Evolutionary conservation across 2,329 filamentous ascomycete genomes (phyloP).

Genomic region (Cryphonectria nitschkei): DNA sequence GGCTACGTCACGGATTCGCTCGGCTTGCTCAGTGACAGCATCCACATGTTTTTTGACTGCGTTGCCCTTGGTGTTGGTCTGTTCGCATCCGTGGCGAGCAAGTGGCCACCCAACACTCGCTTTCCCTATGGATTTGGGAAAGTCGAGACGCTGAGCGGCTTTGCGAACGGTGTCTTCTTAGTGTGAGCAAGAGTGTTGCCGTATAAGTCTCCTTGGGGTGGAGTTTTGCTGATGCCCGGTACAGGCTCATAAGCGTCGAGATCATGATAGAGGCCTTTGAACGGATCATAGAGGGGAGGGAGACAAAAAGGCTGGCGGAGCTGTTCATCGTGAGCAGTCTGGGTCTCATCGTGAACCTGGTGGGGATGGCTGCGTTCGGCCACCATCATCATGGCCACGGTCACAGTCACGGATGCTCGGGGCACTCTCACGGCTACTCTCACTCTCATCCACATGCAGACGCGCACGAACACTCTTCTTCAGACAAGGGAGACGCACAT

Average conservation of each 20-base stretch:
- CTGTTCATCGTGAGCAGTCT: slow-evolving; percentile 86
- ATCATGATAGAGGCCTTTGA: slow-evolving; percentile 96
- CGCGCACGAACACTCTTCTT: slow-evolving; percentile 34
- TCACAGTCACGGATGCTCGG: slow-evolving; percentile 35
- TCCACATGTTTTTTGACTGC: slow-evolving; percentile 99
- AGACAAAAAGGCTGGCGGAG: slow-evolving; percentile 84
- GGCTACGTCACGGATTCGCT: slow-evolving; percentile 92
- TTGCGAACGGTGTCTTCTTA: slow-evolving; percentile 93
- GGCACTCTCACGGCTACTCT: slow-evolving; percentile 45
- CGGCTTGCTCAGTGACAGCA: slow-evolving; percentile 93
- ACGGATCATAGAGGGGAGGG: slow-evolving; percentile 78
- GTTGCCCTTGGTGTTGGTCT: slow-evolving; percentile 88
- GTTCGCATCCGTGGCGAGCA: slow-evolving; percentile 90
- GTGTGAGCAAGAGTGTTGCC: slow-evolving; percentile 60
- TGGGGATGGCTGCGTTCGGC: slow-evolving; percentile 86
- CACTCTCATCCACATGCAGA: slow-evolving; percentile 41
- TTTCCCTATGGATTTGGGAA: slow-evolving; percentile 98
- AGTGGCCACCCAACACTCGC: slow-evolving; percentile 86
- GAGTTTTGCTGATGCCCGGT: slow-evolving; percentile 10
- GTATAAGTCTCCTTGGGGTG: not conserved
- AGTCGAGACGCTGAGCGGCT: slow-evolving; percentile 93
- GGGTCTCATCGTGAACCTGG: slow-evolving; percentile 86
- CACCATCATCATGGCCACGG: slow-evolving; percentile 61
- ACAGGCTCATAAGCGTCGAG: slow-evolving; percentile 86
- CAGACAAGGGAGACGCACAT: slow-evolving; percentile 33